Percentiles rank a stretch among this genome's conserved stretches.
phyloP scores from a whole-genome alignment of 2,329 filamentous ascomycete species.

The Sclerotinia borealis region DNA sequence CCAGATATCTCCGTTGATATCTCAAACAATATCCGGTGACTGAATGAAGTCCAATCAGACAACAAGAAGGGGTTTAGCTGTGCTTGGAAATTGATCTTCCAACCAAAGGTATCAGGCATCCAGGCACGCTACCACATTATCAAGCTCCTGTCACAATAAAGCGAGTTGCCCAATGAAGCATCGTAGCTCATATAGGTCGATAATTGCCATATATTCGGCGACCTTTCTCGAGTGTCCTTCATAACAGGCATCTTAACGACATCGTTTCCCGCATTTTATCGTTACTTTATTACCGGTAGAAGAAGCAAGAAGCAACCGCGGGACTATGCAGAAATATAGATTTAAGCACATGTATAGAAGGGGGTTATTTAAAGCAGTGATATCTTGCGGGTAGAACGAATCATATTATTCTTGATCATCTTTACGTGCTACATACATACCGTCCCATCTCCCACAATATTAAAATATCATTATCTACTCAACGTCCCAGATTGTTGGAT shows the following conservation, averaged over 20 bases:
- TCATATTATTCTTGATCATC: neutral
- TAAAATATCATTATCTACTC: neutral
- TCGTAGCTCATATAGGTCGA: neutral
- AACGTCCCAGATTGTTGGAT: neutral
- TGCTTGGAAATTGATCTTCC: neutral
- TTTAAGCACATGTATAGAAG: neutral
- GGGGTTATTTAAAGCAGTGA: neutral
- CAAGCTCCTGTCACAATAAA: neutral
- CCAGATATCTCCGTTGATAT: neutral
- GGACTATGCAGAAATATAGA: neutral
- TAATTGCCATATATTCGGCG: neutral
- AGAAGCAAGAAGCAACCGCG: neutral
- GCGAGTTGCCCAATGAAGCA: neutral
- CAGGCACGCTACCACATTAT: neutral
- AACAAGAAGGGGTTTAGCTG: neutral
- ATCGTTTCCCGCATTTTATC: neutral
- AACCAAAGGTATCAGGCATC: neutral
- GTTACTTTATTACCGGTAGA: neutral
- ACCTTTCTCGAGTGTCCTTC: neutral
- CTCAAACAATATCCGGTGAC: neutral
- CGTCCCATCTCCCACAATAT: neutral
- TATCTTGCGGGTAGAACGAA: neutral
- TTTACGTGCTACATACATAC: neutral
- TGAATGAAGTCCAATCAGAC: neutral
- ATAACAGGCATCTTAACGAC: no score